Evolutionary conservation across 75 land plant species (phyloP), one percentile per base, ranked within the genome.

Genomic region (Cryptomeria japonica): DNA sequence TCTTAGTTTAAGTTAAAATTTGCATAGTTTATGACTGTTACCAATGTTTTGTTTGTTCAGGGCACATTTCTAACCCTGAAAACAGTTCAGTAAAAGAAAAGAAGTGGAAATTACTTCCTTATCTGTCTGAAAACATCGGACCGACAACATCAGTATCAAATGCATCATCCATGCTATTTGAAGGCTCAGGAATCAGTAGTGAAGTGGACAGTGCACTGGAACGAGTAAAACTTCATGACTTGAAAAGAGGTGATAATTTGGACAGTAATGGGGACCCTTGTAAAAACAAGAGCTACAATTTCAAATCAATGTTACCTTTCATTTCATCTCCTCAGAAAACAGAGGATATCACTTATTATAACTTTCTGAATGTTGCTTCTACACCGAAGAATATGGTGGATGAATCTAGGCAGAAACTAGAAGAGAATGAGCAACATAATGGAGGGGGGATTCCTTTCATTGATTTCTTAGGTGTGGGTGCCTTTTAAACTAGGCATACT

Each of bases 401-500:
- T 4, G 38, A 64, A 64, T 28, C 70, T 28, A 64, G 70, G 70
- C 9, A 75, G 16, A 75, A 75, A 32, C 3, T 14, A 34, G 77
- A 75, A 75, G 37, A 31, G n/a, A 75, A 34, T 75, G 34, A 75
- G 13, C 37, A 75, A 75, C 37, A 75, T 75, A 34, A 12, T 34
- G 37, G 34, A 75, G 37, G 77, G 0, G 75, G 75, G 12, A 14
- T 75, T 75, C 37, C 77, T 16, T 75, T 75, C 77, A 75, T 75
- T 75, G 77, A 75, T 75, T 75, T 75, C 77, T 75, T 75, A 75
- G 77, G 77, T 11, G 77, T 75, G 37, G 76, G 34, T 72, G 76
- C 31, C 76, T 72, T 28, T 9, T 28, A 72, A 72, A 72, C 76
- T 31, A 72, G 77, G 77, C 37, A 75, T 64, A 64, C 70, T 64